Percentiles rank a stretch among this genome's conserved stretches.
phyloP scores from a whole-genome alignment of 768 basidiomycete species.

The Dictyophora rubrovolvata region DNA sequence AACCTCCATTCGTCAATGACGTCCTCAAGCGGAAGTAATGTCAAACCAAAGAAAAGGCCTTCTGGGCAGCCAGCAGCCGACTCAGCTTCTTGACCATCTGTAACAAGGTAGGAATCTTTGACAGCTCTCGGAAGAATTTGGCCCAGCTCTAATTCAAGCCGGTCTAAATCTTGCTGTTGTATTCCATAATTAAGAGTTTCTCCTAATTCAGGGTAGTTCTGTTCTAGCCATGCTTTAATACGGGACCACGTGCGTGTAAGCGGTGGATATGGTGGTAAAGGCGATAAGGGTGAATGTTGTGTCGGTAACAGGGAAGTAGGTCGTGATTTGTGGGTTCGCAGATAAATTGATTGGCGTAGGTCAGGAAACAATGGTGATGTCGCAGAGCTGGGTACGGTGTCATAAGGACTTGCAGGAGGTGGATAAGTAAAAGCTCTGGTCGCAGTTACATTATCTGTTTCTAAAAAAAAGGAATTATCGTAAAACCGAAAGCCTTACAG shows the following conservation, averaged over 20 bases:
- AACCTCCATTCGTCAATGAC: slow-evolving; percentile 94
- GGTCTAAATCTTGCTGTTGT: slow-evolving; percentile 64
- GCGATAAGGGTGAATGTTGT: slow-evolving; percentile 41
- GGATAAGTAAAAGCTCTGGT: slow-evolving; percentile 64
- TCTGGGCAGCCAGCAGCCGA: slow-evolving; percentile 79
- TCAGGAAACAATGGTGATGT: slow-evolving; percentile 19
- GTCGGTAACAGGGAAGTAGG: slow-evolving; percentile 55
- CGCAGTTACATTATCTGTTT: slow-evolving; percentile 32
- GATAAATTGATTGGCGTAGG: slow-evolving; percentile 12
- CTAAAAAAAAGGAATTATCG: slow-evolving; percentile 39
- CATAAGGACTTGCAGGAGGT: slow-evolving; percentile 52
- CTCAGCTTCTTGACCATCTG: slow-evolving; percentile 92
- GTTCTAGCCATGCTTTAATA: slow-evolving; percentile 67
- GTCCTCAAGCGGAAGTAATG: slow-evolving; percentile 85
- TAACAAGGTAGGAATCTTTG: slow-evolving; percentile 80
- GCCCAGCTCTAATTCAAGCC: slow-evolving; percentile 79
- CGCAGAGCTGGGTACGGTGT: slow-evolving; percentile 46
- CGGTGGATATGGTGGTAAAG: slow-evolving; percentile 53
- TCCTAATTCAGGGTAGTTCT: slow-evolving; percentile 87
- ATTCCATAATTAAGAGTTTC: slow-evolving; percentile 94
- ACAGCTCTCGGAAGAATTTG: slow-evolving; percentile 74
- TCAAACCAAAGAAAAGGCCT: slow-evolving; percentile 92
- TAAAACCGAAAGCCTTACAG: slow-evolving; percentile 29
- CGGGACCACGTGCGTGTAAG: slow-evolving; percentile 78
- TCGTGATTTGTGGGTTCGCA: slow-evolving; percentile 31